phyloP scores from a whole-genome alignment of 1,284 basidiomycete species.

The Dichomitus squalens region DNA sequence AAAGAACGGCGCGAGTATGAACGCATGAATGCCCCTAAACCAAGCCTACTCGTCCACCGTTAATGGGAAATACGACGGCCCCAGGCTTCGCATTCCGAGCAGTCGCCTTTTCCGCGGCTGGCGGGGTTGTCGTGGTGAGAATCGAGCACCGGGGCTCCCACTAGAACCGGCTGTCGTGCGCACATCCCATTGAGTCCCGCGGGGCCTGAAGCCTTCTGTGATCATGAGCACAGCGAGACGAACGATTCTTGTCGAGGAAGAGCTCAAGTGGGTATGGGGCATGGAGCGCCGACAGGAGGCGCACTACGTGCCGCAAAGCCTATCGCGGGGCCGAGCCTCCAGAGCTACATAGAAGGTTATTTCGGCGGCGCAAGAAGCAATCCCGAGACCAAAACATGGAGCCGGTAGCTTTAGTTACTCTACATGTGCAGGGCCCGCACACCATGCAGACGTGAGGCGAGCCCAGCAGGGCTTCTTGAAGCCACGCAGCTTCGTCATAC shows the following conservation, averaged over 20 bases:
- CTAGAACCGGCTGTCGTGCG: conserved; percentile 17
- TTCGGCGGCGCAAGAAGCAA: conserved; percentile 13
- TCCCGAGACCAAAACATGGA: conserved; percentile 7
- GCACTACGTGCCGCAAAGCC: conserved; percentile 15
- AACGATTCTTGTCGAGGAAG: conserved; percentile 1
- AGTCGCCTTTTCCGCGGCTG: background rate
- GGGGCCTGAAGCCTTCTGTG: conserved; percentile 16
- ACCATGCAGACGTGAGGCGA: conserved; percentile 3
- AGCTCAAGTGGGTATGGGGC: conserved; percentile 9
- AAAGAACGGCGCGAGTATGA: background rate
- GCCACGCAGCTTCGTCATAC: conserved; percentile 5
- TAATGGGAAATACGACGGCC: background rate
- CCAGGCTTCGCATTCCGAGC: background rate
- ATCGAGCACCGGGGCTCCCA: background rate
- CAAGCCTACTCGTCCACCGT: background rate
- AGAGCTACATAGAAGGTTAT: conserved; percentile 7
- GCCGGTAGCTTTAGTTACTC: conserved; percentile 5
- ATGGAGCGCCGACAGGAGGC: conserved; percentile 3
- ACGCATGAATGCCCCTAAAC: background rate
- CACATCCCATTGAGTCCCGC: conserved; percentile 18
- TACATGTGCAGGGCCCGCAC: conserved; percentile 9
- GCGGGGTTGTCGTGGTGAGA: conserved; percentile 8
- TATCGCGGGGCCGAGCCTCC: conserved; percentile 5
- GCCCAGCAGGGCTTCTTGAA: conserved; percentile 6
- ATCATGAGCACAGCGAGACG: conserved; percentile 17